phyloP scores from a whole-genome alignment of 2,329 filamentous ascomycete species.

The Aspergillus versicolor region DNA sequence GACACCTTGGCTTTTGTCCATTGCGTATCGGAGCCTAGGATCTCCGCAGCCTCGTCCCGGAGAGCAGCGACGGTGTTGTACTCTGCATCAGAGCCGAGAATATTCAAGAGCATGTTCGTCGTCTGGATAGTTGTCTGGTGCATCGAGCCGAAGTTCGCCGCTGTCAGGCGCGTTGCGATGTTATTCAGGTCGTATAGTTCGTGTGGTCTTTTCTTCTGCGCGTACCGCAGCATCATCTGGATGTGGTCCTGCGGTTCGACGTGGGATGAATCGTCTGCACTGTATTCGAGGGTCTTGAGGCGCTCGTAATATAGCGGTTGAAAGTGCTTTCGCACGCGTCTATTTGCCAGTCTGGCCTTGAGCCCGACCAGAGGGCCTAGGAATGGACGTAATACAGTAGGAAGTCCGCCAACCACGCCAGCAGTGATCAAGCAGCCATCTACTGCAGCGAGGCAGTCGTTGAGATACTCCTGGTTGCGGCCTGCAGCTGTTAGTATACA shows the following conservation, averaged over 20 bases:
- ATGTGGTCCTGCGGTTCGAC: constrained; percentile 38
- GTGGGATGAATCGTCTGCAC: background rate
- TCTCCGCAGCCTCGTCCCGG: constrained; percentile 37
- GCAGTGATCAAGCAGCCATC: constrained; percentile 23
- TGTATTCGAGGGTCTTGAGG: constrained; percentile 17
- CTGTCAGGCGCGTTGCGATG: constrained; percentile 22
- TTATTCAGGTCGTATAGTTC: constrained; percentile 30
- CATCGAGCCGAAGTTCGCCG: constrained; percentile 25
- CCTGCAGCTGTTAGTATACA: background rate
- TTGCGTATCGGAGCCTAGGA: constrained; percentile 17
- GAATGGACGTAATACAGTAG: constrained; percentile 32
- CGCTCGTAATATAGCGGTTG: constrained; percentile 20
- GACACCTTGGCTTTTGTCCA: constrained; percentile 41
- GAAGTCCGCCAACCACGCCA: constrained; percentile 31
- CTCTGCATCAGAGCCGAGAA: constrained; percentile 37
- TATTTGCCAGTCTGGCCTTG: constrained; percentile 3
- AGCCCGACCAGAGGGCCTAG: constrained; percentile 29
- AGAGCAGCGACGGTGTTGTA: constrained; percentile 39
- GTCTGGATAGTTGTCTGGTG: constrained; percentile 43
- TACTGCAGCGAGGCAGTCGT: background rate
- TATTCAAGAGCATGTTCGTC: constrained; percentile 42
- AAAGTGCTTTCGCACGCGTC: constrained; percentile 2
- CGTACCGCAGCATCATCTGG: constrained; percentile 46
- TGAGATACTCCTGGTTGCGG: constrained; percentile 8
- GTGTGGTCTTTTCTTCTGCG: constrained; percentile 36